These are phyloP conservation scores for Diaporthe sp. DNA, from an alignment of 2,329 filamentous ascomycete genomes.

Conservation along the genomic window DNA sequence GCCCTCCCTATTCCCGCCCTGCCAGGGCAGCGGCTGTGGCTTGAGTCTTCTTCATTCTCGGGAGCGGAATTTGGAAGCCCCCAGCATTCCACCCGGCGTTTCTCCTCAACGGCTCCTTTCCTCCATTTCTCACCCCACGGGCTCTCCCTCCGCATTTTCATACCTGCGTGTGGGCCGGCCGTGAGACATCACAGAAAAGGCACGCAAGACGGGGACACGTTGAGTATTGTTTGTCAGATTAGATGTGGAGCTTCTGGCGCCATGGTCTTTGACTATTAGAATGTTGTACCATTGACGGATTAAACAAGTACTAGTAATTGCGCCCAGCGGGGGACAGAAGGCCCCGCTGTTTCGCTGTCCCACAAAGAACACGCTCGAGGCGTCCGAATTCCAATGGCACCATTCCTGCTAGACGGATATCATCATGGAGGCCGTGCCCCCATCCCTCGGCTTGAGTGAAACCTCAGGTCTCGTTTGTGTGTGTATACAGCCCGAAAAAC, in stretches of 20 bases:
- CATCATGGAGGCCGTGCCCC: conserved; percentile 8
- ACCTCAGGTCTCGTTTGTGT: not conserved
- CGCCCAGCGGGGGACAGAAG: not conserved
- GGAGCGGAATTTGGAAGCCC: not conserved
- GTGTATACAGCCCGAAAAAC: conserved; percentile 22
- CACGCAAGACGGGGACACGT: not conserved
- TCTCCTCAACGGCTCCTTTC: not conserved
- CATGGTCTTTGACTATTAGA: conserved; percentile 1
- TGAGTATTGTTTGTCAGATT: not conserved
- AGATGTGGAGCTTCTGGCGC: conserved; percentile 1
- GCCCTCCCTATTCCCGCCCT: not conserved
- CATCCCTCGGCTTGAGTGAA: not conserved
- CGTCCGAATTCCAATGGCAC: not conserved
- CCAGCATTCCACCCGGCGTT: not conserved
- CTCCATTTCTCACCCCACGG: not conserved
- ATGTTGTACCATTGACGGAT: conserved; percentile 7
- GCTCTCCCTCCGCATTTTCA: not conserved
- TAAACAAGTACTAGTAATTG: conserved; percentile 15
- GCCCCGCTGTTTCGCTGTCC: not conserved
- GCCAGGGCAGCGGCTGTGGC: conserved; percentile 17
- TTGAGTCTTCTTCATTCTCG: conserved; percentile 14
- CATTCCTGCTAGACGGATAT: conserved; percentile 30
- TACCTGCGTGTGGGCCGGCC: not conserved
- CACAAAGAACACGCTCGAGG: not conserved
- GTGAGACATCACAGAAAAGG: not conserved